phyloP scores from a whole-genome alignment of 371 early-diverging fungal species.

The Massospora cicadina region DNA sequence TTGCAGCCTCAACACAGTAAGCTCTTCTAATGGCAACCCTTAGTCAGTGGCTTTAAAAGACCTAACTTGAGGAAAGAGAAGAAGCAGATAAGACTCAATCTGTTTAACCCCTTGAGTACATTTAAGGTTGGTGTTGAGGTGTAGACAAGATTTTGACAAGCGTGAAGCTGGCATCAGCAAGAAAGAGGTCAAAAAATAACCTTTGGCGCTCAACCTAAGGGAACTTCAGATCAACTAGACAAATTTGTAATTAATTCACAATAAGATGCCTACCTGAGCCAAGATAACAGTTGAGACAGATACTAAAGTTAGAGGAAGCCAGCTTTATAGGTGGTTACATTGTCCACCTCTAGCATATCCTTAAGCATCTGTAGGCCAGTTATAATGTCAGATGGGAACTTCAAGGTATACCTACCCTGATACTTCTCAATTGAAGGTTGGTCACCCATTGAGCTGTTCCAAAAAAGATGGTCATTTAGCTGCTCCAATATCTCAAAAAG shows the following conservation, averaged over 20 bases:
- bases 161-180: neutral
- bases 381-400: neutral
- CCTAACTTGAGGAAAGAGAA: conserved; percentile 12
- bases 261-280: neutral
- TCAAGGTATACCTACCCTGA: too few species aligned
- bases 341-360: neutral
- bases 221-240: neutral
- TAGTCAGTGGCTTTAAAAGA: too few species aligned
- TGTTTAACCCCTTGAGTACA: too few species aligned
- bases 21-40: too few species aligned
- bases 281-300: neutral
- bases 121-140: neutral
- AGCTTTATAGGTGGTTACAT: neutral
- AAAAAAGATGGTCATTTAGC: neutral
- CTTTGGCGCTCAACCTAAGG: neutral
- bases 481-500: neutral
- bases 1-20: too few species aligned
- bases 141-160: neutral
- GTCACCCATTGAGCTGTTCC: too few species aligned
- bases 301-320: neutral
- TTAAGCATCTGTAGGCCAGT: neutral
- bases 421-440: too few species aligned
- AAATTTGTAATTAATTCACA: neutral
- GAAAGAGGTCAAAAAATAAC: neutral
- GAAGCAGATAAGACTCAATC: neutral